Percentiles rank a stretch among this genome's conserved stretches.
phyloP scores from a whole-genome alignment of 257 asterid genomes.

The Eustoma russellianum region DNA sequence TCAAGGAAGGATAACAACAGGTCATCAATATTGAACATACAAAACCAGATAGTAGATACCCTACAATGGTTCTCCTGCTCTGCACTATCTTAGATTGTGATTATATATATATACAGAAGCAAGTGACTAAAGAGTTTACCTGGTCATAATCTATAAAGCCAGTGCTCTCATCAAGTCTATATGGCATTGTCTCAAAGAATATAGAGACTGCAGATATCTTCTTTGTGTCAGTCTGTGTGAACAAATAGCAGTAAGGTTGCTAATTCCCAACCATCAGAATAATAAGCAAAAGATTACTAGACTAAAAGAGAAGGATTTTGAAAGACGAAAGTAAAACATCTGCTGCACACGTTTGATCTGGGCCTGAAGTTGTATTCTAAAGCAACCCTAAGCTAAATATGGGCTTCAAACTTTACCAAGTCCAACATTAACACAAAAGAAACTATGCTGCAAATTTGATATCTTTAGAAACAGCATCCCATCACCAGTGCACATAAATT shows the following conservation, averaged over 20 bases:
- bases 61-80: neutral
- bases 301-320: too few species aligned
- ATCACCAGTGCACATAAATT: too few species aligned
- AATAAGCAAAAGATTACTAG: too few species aligned
- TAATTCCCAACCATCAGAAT: neutral
- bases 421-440: too few species aligned
- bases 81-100: neutral
- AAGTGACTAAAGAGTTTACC: conserved; percentile 21
- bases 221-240: conserved; percentile 57
- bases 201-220: conserved; percentile 89
- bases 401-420: too few species aligned
- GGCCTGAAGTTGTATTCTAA: too few species aligned
- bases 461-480: too few species aligned
- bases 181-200: conserved; percentile 88
- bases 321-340: too few species aligned
- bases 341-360: too few species aligned
- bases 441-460: too few species aligned
- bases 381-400: too few species aligned
- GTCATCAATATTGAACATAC: neutral
- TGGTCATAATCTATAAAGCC: conserved; percentile 86
- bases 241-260: neutral
- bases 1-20: neutral
- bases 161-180: conserved; percentile 64
- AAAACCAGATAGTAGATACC: neutral
- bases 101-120: neutral